A percentile compares a stretch with the other conserved stretches of the same genome.
phyloP scores from a whole-genome alignment of 73 alveolate species.

The Tetrahymena thermophila region DNA sequence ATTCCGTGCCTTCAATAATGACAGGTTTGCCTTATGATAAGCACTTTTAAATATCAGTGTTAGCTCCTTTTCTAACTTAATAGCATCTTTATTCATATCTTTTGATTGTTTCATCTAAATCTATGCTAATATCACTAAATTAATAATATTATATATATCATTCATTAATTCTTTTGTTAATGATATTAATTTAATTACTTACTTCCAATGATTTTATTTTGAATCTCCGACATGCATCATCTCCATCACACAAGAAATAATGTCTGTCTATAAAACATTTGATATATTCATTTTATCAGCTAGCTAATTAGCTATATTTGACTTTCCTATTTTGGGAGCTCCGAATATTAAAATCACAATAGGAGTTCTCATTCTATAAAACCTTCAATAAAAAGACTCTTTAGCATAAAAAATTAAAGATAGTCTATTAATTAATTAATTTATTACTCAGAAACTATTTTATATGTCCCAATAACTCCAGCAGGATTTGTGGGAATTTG shows the following conservation, averaged over 20 bases:
- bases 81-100: background rate
- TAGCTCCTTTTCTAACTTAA: background rate
- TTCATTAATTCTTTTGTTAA: background rate
- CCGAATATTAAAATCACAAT: slow-evolving; percentile 61
- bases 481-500: slow-evolving; percentile 35
- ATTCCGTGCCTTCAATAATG: background rate
- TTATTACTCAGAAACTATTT: slow-evolving; percentile 58
- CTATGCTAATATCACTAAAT: background rate
- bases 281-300: slow-evolving; percentile 66
- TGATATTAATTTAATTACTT: background rate
- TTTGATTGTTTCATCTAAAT: background rate
- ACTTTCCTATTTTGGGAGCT: slow-evolving; percentile 59
- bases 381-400: background rate
- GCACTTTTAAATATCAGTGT: background rate
- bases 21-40: background rate
- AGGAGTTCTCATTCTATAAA: slow-evolving; percentile 63
- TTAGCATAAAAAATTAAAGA: too few species aligned
- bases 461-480: slow-evolving; percentile 44
- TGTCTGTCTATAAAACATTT: slow-evolving; percentile 56
- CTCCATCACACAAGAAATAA: slow-evolving; percentile 52
- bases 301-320: slow-evolving; percentile 50
- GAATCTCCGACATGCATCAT: slow-evolving; percentile 23
- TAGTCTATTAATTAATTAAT: too few species aligned
- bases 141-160: background rate
- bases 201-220: background rate